Evolutionary conservation across 2,329 filamentous ascomycete species (phyloP).

Genomic region (Clarireedia monteithiana): DNA sequence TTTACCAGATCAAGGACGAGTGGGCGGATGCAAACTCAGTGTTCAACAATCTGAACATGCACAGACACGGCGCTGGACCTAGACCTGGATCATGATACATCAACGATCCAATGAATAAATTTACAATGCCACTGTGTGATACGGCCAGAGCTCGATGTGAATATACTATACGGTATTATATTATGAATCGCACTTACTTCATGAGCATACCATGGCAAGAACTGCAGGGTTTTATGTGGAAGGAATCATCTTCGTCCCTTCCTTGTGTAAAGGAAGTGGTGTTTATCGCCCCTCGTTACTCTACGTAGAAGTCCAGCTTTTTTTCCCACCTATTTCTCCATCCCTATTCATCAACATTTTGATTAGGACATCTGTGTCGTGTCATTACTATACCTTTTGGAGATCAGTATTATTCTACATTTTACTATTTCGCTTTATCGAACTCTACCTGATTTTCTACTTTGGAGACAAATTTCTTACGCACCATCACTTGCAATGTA

Average conservation of each 20-base stretch:
- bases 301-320: neutral
- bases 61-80: conserved; percentile 10
- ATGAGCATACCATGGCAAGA: neutral
- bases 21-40: conserved; percentile 16
- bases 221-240: neutral
- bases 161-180: neutral
- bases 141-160: neutral
- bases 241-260: neutral
- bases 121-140: neutral
- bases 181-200: neutral
- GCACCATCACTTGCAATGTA: neutral
- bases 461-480: neutral
- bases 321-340: neutral
- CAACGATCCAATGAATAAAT: neutral
- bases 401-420: conserved; percentile 4
- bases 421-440: neutral
- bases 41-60: conserved; percentile 11
- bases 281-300: neutral
- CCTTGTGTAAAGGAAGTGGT: neutral
- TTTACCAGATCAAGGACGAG: conserved; percentile 14
- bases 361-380: conserved; percentile 5
- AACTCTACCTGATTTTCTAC: neutral
- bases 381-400: conserved; percentile 10
- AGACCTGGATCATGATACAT: neutral
- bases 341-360: neutral